phyloP scores from a whole-genome alignment of 2,329 filamentous ascomycete genomes.

The Fusarium xyrophilum region DNA sequence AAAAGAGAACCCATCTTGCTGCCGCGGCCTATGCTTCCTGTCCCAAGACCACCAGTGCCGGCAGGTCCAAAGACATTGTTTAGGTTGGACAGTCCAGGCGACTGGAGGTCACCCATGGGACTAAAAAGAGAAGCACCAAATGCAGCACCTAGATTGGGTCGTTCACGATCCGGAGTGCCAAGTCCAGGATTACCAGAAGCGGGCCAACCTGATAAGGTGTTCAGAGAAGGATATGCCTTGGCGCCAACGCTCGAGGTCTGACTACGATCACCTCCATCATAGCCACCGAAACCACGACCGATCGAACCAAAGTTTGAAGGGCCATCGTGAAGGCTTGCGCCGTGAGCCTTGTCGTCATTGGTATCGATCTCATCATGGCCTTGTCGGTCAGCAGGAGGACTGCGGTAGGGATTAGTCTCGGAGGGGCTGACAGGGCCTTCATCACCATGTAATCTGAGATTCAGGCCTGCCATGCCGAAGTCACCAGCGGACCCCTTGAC shows the following conservation, averaged over 20 bases:
- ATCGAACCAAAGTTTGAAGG: constrained; percentile 61
- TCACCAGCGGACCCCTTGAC: constrained; percentile 63
- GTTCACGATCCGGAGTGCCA: constrained; percentile 72
- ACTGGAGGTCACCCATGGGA: constrained; percentile 78
- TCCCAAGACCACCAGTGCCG: constrained; percentile 59
- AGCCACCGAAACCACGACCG: constrained; percentile 59
- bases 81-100: constrained; percentile 71
- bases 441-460: constrained; percentile 63
- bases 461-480: constrained; percentile 68
- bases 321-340: constrained; percentile 50
- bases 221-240: constrained; percentile 71
- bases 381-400: constrained; percentile 79
- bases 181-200: constrained; percentile 63
- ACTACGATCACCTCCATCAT: constrained; percentile 84
- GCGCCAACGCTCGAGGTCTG: constrained; percentile 89
- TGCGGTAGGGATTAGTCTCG: constrained; percentile 95
- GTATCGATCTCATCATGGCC: constrained; percentile 68
- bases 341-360: constrained; percentile 57
- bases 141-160: constrained; percentile 61
- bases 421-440: constrained; percentile 86
- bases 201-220: constrained; percentile 68
- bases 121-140: constrained; percentile 85
- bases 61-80: constrained; percentile 74
- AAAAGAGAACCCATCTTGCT: constrained; percentile 90
- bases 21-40: constrained; percentile 73